These are phyloP conservation scores for Xylariaceae sp. DNA, from an alignment of 2,329 filamentous ascomycete genomes.

Conservation along the genomic window DNA sequence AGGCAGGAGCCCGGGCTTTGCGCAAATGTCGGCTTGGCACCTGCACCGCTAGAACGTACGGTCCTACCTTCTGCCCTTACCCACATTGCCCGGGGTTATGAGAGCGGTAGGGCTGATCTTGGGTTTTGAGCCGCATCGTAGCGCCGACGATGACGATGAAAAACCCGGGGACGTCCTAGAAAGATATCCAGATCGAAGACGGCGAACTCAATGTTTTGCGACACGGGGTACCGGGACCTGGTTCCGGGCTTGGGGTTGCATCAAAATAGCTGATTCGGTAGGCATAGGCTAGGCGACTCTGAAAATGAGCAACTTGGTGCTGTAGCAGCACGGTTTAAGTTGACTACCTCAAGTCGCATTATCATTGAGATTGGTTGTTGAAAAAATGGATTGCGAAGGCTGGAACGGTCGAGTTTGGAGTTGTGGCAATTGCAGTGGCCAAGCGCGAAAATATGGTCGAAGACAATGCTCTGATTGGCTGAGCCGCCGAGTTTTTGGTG, in stretches of 20 bases:
- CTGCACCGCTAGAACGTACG: not conserved
- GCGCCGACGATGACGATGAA: slow-evolving; percentile 31
- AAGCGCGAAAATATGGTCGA: slow-evolving; percentile 6
- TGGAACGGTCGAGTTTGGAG: slow-evolving; percentile 20
- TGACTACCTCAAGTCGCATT: slow-evolving; percentile 6
- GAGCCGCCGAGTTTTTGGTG: slow-evolving; percentile 12
- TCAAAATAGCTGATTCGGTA: slow-evolving; percentile 20
- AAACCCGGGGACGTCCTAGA: slow-evolving; percentile 23
- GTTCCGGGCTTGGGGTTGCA: slow-evolving; percentile 2
- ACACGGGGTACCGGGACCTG: not conserved
- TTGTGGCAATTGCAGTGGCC: slow-evolving; percentile 24
- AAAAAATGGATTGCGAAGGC: slow-evolving; percentile 18
- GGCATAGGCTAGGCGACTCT: too few relatives aligned
- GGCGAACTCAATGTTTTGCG: slow-evolving; percentile 13
- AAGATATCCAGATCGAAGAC: slow-evolving; percentile 24
- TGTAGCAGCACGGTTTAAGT: slow-evolving; percentile 3
- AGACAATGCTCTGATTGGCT: slow-evolving; percentile 21
- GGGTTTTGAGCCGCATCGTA: slow-evolving; percentile 33
- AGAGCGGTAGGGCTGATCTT: slow-evolving; percentile 30
- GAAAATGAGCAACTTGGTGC: not conserved
- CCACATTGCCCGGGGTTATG: slow-evolving; percentile 20
- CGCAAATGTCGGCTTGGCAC: slow-evolving; percentile 9
- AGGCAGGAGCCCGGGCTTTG: not conserved
- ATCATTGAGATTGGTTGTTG: slow-evolving; percentile 21
- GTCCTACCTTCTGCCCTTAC: slow-evolving; percentile 10